phyloP scores from a whole-genome alignment of 2,329 filamentous ascomycete species.

The Acrocalymma vagum region DNA sequence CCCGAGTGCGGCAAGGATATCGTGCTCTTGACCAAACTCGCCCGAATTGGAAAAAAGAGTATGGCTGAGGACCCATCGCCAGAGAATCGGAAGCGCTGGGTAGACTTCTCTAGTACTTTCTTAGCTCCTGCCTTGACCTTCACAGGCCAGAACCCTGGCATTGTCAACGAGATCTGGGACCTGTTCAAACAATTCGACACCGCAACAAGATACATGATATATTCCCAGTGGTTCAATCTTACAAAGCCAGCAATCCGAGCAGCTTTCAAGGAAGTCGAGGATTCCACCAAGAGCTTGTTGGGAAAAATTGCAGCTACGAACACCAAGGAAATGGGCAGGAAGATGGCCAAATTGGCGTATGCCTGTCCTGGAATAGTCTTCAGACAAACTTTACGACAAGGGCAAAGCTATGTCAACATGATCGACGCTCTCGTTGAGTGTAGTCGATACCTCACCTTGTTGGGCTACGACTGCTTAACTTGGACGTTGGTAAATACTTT shows the following conservation, averaged over 20 bases:
- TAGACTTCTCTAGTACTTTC: slow-evolving; percentile 81
- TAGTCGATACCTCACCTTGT: slow-evolving; percentile 88
- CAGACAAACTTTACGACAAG: slow-evolving; percentile 85
- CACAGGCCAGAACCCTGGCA: slow-evolving; percentile 82
- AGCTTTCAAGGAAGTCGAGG: slow-evolving; percentile 78
- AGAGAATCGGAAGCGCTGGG: slow-evolving; percentile 80
- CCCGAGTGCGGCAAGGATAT: slow-evolving; percentile 89
- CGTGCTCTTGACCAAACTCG: slow-evolving; percentile 78
- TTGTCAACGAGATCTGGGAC: slow-evolving; percentile 86
- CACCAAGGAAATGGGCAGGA: slow-evolving; percentile 83
- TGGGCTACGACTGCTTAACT: slow-evolving; percentile 91
- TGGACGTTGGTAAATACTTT: slow-evolving; percentile 87
- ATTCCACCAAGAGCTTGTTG: slow-evolving; percentile 84
- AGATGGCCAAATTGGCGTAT: slow-evolving; percentile 90
- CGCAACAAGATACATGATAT: slow-evolving; percentile 82
- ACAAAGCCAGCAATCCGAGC: slow-evolving; percentile 73
- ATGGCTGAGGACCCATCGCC: slow-evolving; percentile 74
- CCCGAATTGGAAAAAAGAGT: slow-evolving; percentile 84
- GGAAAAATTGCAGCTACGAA: slow-evolving; percentile 92
- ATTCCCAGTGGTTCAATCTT: slow-evolving; percentile 82
- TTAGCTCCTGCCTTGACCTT: slow-evolving; percentile 90
- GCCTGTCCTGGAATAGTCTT: slow-evolving; percentile 93
- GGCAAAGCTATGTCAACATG: slow-evolving; percentile 93
- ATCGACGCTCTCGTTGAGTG: slow-evolving; percentile 96
- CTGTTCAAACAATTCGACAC: slow-evolving; percentile 82